Conservation (phyloP, 2,329 filamentous ascomycete species). For the Shiraia bambusicola region DNA sequence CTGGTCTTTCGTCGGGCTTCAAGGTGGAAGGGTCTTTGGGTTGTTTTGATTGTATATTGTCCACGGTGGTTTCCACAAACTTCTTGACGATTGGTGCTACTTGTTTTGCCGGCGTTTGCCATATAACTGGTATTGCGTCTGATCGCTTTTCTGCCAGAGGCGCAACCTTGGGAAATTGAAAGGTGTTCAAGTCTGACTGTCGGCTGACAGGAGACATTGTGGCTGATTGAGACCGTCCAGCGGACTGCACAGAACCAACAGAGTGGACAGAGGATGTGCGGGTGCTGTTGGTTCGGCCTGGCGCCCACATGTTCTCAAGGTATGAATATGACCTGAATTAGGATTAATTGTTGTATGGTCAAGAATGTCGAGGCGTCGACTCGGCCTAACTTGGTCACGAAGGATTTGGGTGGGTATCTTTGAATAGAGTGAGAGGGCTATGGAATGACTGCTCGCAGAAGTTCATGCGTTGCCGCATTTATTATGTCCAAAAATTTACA, state of each 20-base stretch:
- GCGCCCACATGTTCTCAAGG: conserved; percentile 35
- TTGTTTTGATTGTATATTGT: conserved; percentile 1
- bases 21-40: conserved; percentile 2
- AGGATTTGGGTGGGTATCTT: too few species aligned
- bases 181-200: background rate
- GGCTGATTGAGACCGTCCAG: conserved; percentile 22
- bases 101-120: background rate
- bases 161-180: conserved; percentile 9
- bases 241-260: conserved; percentile 32
- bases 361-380: background rate
- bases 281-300: conserved; percentile 26
- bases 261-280: conserved; percentile 36
- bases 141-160: background rate
- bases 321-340: background rate
- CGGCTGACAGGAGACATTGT: background rate
- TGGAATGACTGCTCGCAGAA: too few species aligned
- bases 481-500: conserved; percentile 5
- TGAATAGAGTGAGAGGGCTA: too few species aligned
- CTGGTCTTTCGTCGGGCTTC: conserved; percentile 6
- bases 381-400: background rate
- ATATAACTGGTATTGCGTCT: background rate
- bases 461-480: conserved; percentile 9
- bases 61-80: background rate
- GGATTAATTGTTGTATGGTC: background rate
- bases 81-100: background rate